Evolutionary conservation across 106 monocot genomes (phyloP).

Genomic region (Alisma plantagoaquatica): DNA sequence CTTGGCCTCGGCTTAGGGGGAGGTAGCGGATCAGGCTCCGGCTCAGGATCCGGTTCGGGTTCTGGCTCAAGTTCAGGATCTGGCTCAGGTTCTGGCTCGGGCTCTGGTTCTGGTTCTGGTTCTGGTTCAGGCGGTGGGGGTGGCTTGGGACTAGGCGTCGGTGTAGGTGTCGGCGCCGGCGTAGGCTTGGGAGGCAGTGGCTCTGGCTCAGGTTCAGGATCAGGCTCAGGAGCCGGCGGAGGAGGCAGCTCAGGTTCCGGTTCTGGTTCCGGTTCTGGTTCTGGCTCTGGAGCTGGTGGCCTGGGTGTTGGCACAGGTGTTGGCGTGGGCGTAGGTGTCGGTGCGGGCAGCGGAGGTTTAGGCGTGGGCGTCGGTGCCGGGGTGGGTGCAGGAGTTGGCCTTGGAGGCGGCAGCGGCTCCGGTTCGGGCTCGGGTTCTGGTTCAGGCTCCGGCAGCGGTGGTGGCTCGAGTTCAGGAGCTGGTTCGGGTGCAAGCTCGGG

Average conservation of each 20-base stretch:
- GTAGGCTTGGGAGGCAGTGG: conserved; percentile 1
- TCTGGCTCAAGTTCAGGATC: neutral
- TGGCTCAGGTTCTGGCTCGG: conserved; percentile 2
- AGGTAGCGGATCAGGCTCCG: neutral
- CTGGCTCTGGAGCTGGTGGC: neutral
- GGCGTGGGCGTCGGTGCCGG: neutral
- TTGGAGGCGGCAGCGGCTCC: conserved; percentile 1
- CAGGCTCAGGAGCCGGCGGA: neutral
- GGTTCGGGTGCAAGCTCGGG: neutral
- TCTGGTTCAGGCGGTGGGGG: neutral
- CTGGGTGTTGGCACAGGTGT: neutral
- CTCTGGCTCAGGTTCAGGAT: conserved; percentile 1
- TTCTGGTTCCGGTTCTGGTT: neutral
- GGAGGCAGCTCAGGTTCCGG: neutral
- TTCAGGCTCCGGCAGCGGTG: neutral
- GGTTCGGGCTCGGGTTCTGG: conserved; percentile 10
- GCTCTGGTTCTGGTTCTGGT: conserved; percentile 4
- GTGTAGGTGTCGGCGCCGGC: neutral
- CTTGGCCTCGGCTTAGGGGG: neutral
- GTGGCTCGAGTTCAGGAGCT: conserved; percentile 3
- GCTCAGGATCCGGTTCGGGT: neutral
- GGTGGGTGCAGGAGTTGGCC: conserved; percentile 7
- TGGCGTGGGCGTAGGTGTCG: neutral
- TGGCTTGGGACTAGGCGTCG: neutral
- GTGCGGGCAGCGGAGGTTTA: neutral